Evolutionary conservation across 257 asterid species (phyloP), one percentile per base, ranked within the genome.

Genomic region (Fraxinus pennsylvanica): DNA sequence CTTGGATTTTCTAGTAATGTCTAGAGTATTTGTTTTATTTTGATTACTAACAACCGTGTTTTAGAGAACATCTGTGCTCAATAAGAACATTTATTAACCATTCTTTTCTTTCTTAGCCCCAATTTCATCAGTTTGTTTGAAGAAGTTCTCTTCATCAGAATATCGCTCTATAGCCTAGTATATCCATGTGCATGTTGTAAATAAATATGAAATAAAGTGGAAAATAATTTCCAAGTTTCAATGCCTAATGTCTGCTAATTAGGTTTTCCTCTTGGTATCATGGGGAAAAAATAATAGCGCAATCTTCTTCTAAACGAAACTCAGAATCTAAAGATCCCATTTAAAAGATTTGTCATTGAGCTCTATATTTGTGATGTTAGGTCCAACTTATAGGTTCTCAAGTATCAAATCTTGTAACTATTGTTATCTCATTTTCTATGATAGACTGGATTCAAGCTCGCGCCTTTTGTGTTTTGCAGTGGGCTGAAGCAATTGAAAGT

Each of bases 401-500:
- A 9, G 3, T n/a, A 6, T 29, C 66, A 19, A 69, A 78, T 82
- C 43, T 65, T 21, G 29, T 25, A 47, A 45, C 25, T 0, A 7
- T 38, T 67, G 77, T 68, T 69, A 52, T 69, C 78, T 80, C 65
- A 33, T 22, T 63, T 63, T 61, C 32, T 63, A 22, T 22, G 12
- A 22, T 59, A 59, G 66, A 17, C 27, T 21, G 76, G 54, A 57
- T 74, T 79, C 57, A 66, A 75, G 74, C 74, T 74, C 14, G 38
- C 69, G 59, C 38, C 59, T 72, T 29, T 76, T 33, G 66, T 35
- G 52, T 81, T 70, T 80, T 85, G 89, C 92, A 95, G 99, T 95
- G 99, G 99, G 99, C 99, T 29, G 98, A 81, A 85, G 98, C 98
- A 78, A 90, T 95, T 83, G 99, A 95, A 83, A 91, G 86, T 81